Evolutionary conservation across 257 asterid species (phyloP), one percentile per base, ranked within the genome.

Genomic region (Gynochthodes officinalis): DNA sequence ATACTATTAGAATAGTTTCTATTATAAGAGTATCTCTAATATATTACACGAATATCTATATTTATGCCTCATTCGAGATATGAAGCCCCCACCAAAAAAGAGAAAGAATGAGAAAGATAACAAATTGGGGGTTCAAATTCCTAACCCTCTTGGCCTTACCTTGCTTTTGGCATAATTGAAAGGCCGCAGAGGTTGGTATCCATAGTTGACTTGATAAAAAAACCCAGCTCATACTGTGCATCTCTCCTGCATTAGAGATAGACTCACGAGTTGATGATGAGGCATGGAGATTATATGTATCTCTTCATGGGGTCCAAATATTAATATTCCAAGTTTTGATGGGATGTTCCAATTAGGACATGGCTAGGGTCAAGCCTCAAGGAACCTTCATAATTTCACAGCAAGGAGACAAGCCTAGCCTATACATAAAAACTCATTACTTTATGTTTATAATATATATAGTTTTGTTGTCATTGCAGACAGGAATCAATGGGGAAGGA

Each of bases 221-320:
- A 76, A n/a, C n/a, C n/a, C 92, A 86, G 89, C 89, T 89, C 87
- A 86, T 68, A 64, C n/a, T n/a, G n/a, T n/a, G n/a, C 42, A 69
- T 43, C 61, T 28, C 60, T 32, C 53, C 66, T 55, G 40, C 28
- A 52, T 15, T 50, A 48, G 60, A 65, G 77, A 73, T 68, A 81
- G 66, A 78, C 71, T 78, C 70, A 62, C 67, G 52, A 69, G 78
- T 78, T 64, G 77, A 85, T 84, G 75, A 87, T 85, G 84, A 81
- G 76, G 84, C 73, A 78, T 82, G 86, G 77, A 55, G 86, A 87
- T 88, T 84, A 80, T 78, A 82, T 70, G 91, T 77, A 87, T 88
- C 91, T 87, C 80, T 61, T 78, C 52, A 84, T 86, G 92, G 82
- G 86, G 69, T 86, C 85, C 75, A 67, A 65, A 68, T 76, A 55